Conservation (phyloP, 2,329 filamentous ascomycete species). For the Penicillium sp. region DNA sequence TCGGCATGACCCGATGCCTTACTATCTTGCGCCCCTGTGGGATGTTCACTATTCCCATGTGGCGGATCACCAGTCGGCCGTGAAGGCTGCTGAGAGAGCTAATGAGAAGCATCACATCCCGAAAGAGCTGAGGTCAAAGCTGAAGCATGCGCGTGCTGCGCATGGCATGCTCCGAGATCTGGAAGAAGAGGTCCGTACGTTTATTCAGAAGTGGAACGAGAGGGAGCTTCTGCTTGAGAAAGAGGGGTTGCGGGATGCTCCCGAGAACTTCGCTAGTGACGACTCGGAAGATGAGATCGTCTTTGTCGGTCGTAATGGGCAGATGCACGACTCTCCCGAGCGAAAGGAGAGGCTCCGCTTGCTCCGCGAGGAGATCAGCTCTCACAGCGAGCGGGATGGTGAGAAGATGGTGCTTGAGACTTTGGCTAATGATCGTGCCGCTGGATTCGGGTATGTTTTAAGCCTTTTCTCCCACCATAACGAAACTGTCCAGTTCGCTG, state of each 20-base stretch:
- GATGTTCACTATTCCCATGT: conserved; percentile 57
- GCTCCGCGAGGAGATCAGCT: conserved; percentile 31
- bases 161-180: conserved; percentile 78
- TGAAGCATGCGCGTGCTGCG: conserved; percentile 78
- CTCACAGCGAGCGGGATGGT: conserved; percentile 48
- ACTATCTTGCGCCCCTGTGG: conserved; percentile 86
- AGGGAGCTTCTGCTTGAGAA: conserved; percentile 50
- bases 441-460: conserved; percentile 73
- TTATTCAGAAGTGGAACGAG: conserved; percentile 63
- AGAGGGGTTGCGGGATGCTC: conserved; percentile 48
- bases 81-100: conserved; percentile 43
- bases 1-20: conserved; percentile 71
- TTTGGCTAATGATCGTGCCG: conserved; percentile 69
- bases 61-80: conserved; percentile 36
- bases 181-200: conserved; percentile 78
- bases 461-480: neutral
- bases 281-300: conserved; percentile 83
- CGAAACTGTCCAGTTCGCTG: conserved; percentile 13
- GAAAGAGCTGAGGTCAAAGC: conserved; percentile 73
- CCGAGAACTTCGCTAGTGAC: conserved; percentile 41
- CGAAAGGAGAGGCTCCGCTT: conserved; percentile 56
- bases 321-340: conserved; percentile 60
- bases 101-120: conserved; percentile 58
- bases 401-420: conserved; percentile 80
- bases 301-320: conserved; percentile 71